Percentiles rank a stretch among this genome's conserved stretches.
These are phyloP conservation scores for Naganishia albida DNA, from an alignment of 1,284 basidiomycete species.

Conservation along the genomic window DNA sequence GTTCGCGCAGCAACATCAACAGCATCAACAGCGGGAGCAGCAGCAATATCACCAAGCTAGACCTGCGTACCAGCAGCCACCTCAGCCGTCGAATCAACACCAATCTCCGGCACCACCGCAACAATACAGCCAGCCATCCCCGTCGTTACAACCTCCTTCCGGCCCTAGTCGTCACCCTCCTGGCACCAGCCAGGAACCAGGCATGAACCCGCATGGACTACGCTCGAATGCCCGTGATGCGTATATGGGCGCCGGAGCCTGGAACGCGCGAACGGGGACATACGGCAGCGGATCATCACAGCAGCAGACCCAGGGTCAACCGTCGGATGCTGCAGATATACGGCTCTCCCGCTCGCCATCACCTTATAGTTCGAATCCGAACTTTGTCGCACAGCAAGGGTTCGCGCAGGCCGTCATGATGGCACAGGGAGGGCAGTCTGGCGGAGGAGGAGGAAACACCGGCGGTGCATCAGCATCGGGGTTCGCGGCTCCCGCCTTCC, in stretches of 20 bases:
- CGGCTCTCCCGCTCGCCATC: constrained; percentile 22
- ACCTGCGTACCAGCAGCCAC: constrained; percentile 31
- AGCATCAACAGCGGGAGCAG: constrained; percentile 19
- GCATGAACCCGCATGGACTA: constrained; percentile 7
- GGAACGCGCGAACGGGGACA: constrained; percentile 15
- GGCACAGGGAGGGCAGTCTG: constrained; percentile 8
- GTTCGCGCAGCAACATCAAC: constrained; percentile 35
- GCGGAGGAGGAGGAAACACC: not conserved
- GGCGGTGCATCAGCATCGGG: not conserved
- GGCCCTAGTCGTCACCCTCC: constrained; percentile 20
- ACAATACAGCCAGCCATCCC: constrained; percentile 30
- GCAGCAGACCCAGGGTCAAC: constrained; percentile 26
- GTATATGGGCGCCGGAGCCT: constrained; percentile 33
- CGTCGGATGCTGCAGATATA: constrained; percentile 13
- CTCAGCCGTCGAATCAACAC: constrained; percentile 34
- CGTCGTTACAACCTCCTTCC: constrained; percentile 34
- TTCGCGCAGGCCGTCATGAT: constrained; percentile 26
- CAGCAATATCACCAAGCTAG: constrained; percentile 29
- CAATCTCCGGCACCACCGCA: constrained; percentile 28
- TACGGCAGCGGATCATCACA: constrained; percentile 24
- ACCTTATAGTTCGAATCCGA: constrained; percentile 16
- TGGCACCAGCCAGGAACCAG: constrained; percentile 22
- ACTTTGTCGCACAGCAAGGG: constrained; percentile 21
- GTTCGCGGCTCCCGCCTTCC: constrained; percentile 4
- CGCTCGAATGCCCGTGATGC: constrained; percentile 25